Percentiles rank a stretch among this genome's conserved stretches.
Evolutionary conservation across 139 green algal genomes (phyloP).

Genomic region (Yamagishiella unicocca): DNA sequence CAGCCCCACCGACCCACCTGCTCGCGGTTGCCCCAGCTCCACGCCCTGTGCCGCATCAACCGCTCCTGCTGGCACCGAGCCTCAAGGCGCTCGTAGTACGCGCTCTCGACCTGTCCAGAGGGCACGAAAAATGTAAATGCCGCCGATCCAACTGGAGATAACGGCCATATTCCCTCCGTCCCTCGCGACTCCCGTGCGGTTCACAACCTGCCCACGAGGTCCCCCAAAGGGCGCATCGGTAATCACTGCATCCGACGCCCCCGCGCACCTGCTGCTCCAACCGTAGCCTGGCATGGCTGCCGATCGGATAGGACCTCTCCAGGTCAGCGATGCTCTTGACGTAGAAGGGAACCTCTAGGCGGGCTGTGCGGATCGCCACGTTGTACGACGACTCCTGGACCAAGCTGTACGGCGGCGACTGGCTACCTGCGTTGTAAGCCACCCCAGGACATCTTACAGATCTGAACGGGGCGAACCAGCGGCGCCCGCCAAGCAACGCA

Average conservation of each 20-base stretch:
- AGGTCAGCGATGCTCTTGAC: slow-evolving; percentile 53
- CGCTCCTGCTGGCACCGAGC: slow-evolving; percentile 58
- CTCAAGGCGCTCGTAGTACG: slow-evolving; percentile 48
- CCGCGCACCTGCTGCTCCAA: slow-evolving; percentile 63
- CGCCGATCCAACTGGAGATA: too few relatives aligned
- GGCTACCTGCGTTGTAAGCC: slow-evolving; percentile 10
- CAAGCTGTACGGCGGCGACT: slow-evolving; percentile 52
- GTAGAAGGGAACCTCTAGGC: slow-evolving; percentile 51
- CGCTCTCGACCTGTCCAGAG: slow-evolving; percentile 38
- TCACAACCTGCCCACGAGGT: too few relatives aligned
- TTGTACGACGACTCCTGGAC: slow-evolving; percentile 31
- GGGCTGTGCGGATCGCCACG: slow-evolving; percentile 41
- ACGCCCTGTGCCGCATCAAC: slow-evolving; percentile 49
- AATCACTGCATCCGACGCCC: too few relatives aligned
- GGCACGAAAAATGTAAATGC: too few relatives aligned
- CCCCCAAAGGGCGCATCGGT: too few relatives aligned
- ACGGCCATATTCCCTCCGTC: too few relatives aligned
- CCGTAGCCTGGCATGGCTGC: slow-evolving; percentile 14
- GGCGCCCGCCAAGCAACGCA: neutral
- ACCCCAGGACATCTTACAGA: neutral
- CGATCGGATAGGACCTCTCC: slow-evolving; percentile 40
- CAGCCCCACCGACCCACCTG: neutral
- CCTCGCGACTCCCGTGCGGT: too few relatives aligned
- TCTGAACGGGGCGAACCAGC: neutral
- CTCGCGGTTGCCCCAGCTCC: slow-evolving; percentile 57